Percentiles rank a stretch among this genome's conserved stretches.
Conservation (phyloP, 352 stramenopile genomes). For the Phytopythium sindhum region DNA sequence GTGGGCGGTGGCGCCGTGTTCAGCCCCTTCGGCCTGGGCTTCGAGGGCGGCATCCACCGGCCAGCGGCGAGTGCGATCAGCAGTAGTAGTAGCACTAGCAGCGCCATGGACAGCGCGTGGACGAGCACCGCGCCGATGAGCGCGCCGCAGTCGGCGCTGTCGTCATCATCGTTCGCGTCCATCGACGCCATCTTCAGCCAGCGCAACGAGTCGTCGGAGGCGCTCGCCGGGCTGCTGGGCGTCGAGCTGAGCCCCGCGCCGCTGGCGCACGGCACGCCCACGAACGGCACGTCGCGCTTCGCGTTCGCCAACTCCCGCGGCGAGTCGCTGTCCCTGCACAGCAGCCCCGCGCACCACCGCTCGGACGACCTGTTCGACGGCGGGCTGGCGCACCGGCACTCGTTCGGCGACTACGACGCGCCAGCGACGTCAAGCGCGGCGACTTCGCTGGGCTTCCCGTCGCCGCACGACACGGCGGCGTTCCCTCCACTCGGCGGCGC, state of each 20-base stretch:
- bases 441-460: constrained; percentile 18
- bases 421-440: not conserved
- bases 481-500: constrained; percentile 39
- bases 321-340: constrained; percentile 5
- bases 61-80: not conserved
- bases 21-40: constrained; percentile 72
- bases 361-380: constrained; percentile 4
- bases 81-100: constrained; percentile 12
- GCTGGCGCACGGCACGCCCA: constrained; percentile 29
- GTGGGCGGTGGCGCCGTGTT: constrained; percentile 35
- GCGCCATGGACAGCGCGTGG: constrained; percentile 19
- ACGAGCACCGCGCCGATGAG: constrained; percentile 13
- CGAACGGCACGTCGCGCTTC: constrained; percentile 65
- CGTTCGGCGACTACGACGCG: constrained; percentile 25
- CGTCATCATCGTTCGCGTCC: constrained; percentile 67
- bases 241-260: constrained; percentile 51
- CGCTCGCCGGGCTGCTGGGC: constrained; percentile 59
- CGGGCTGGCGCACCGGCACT: constrained; percentile 6
- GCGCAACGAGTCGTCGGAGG: constrained; percentile 68
- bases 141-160: constrained; percentile 12
- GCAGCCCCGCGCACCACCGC: not conserved
- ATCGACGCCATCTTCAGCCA: constrained; percentile 85
- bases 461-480: constrained; percentile 25
- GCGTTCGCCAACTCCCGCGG: constrained; percentile 65
- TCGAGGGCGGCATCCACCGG: constrained; percentile 59